phyloP scores from a whole-genome alignment of 495 filamentous ascomycete species.

The Cenococcum geophilum region DNA sequence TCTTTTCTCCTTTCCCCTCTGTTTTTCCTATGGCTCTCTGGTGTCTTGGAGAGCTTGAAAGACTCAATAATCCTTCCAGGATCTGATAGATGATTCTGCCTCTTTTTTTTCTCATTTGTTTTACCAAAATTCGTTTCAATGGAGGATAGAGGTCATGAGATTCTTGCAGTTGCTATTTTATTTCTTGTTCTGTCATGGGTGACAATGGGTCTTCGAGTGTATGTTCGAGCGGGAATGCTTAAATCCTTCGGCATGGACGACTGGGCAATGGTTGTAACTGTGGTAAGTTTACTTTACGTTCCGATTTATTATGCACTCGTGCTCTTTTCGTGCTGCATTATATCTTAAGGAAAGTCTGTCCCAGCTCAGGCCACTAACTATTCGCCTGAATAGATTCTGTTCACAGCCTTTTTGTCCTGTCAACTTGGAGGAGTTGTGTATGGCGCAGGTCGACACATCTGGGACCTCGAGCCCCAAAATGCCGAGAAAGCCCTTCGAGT shows the following conservation, averaged over 20 bases:
- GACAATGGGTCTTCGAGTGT: slow-evolving; percentile 17
- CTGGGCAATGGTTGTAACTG: slow-evolving; percentile 16
- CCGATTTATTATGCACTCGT: neutral
- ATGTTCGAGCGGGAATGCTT: slow-evolving; percentile 18
- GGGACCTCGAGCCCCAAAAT: slow-evolving; percentile 13
- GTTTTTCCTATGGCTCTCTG: neutral
- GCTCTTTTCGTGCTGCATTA: neutral
- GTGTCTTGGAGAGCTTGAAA: neutral
- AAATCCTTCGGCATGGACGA: slow-evolving; percentile 20
- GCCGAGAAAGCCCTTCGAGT: slow-evolving; percentile 16
- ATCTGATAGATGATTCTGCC: neutral
- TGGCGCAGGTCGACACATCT: slow-evolving; percentile 18
- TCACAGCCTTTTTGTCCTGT: slow-evolving; percentile 16
- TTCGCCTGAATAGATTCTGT: slow-evolving; percentile 3
- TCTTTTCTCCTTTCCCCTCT: neutral
- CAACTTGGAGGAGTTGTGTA: slow-evolving; percentile 13
- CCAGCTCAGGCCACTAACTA: neutral
- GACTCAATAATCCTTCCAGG: neutral
- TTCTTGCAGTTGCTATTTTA: slow-evolving; percentile 20
- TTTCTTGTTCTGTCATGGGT: slow-evolving; percentile 21
- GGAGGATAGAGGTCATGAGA: slow-evolving; percentile 16
- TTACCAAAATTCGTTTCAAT: neutral
- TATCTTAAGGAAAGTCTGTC: neutral
- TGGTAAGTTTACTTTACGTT: slow-evolving; percentile 6
- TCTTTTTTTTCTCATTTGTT: neutral